Evolutionary conservation across 208 protist species (phyloP), one percentile per base, ranked within the genome.

Genomic region (Trypanosoma avium): DNA sequence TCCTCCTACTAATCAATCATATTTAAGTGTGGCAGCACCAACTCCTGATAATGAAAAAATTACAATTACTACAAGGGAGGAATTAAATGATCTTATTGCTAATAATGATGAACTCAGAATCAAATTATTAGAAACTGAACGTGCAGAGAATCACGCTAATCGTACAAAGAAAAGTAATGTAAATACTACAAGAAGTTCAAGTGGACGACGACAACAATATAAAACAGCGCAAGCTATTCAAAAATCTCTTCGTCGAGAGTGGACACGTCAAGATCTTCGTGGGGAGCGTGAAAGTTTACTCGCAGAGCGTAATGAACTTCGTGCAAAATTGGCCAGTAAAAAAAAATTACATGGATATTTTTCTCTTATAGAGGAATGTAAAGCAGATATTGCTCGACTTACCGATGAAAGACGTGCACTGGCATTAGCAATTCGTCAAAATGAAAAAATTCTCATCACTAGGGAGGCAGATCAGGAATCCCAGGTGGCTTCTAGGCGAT

Each of bases 371-470:
- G 71, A 83, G 47, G 56, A 63, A 15, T 73, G 68, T 24, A 85
- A 82, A 57, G 27, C 70, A 46, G 81, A 93, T 57, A 86, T 93
- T 38, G 49, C 60, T 13, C 56, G 54, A 29, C 73, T 87, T 40
- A 70, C 29, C 6, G 75, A 86, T 33, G 81, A 90, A 52, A 67
- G 87, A 56, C 80, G 82, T 29, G 76, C 79, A 40, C 67, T 87
- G 4, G 70, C 73, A 52, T 74, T 88, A 2, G 73, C 81, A 53
- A 75, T 93, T 57, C 82, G 82, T 42, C 84, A 77, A 61, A 93
- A 93, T 61, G 86, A 93, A 50, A 87, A 84, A 65, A 70, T 90
- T 22, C 70, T 93, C 19, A 21, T 90, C 9, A 70, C 78, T 54
- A 77, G 77, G 53, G 68, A 33, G 19, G 40, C 65, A 29, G 30